Evolutionary conservation across 2,329 filamentous ascomycete species (phyloP), one percentile per base, ranked within the genome.

Genomic region (Pseudopyrenochaeta lycopersici): DNA sequence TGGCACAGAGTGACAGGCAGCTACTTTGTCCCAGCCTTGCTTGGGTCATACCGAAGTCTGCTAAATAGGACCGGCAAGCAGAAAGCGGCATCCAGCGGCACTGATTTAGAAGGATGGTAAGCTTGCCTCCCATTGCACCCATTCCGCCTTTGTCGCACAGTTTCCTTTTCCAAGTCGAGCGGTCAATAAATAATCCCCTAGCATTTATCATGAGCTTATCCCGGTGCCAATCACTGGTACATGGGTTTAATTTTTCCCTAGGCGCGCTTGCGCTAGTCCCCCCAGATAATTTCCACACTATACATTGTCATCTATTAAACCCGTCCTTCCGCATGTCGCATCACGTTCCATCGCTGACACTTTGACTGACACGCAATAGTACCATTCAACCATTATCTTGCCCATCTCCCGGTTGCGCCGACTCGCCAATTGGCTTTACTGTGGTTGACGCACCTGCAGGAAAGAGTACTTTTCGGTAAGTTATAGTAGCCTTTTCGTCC

Each of bases 221-320:
- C 67, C 62, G 62, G 71, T 66, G 60, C 70, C 68, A 70, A 70
- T 70, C 60, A 68, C 53, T 60, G 41, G 51, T 62, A 60, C 62
- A 62, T 44, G 62, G 60, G 67, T 68, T 68, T 69, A 72, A 70
- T 70, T 67, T 60, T 46, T 38, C 46, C 40, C 30, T 67, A 71
- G 68, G 67, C 71, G 66, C 66, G 63, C 48, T 45, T 56, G 64
- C 68, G 61, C 71, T 73, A 74, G 68, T 64, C 63, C 62, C 58
- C 49, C 60, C 62, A 64, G 64, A 71, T 62, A 65, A 66, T 74
- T 58, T 68, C 69, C 66, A 71, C 65, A 69, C 68, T 75, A 73
- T 72, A 73, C 63, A 56, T 68, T 67, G 70, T 72, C 66, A 73
- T 74, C 66, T 74, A 73, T 74, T 74, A 71, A 71, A 68, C 64